phyloP scores from a whole-genome alignment of 108 stramenopile genomes.

The Cyclotella atomus region DNA sequence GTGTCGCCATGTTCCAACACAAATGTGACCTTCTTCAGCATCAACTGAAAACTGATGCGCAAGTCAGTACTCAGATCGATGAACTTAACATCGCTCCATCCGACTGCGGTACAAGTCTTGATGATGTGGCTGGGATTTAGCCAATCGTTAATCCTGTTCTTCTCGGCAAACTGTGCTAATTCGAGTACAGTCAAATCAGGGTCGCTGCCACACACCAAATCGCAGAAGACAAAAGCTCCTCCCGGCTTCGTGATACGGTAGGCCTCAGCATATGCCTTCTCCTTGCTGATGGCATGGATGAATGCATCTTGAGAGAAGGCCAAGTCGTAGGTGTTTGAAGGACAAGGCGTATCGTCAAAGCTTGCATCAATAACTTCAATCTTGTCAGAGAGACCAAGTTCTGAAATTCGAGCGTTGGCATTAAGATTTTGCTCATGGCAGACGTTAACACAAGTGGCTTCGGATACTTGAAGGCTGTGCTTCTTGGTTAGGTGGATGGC shows the following conservation, averaged over 20 bases:
- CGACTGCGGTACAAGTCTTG: slow-evolving; percentile 34
- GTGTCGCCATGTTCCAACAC: slow-evolving; percentile 42
- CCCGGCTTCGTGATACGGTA: slow-evolving; percentile 61
- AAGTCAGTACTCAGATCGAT: slow-evolving; percentile 60
- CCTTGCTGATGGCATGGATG: slow-evolving; percentile 58
- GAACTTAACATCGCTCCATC: slow-evolving; percentile 59
- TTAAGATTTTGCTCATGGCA: slow-evolving; percentile 60
- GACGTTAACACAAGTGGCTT: slow-evolving; percentile 57
- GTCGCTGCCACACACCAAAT: slow-evolving; percentile 60
- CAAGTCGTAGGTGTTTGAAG: slow-evolving; percentile 51
- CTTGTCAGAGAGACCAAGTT: slow-evolving; percentile 35
- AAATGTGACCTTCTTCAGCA: slow-evolving; percentile 58
- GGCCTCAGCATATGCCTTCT: slow-evolving; percentile 52
- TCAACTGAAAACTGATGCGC: slow-evolving; percentile 52
- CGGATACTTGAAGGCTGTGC: slow-evolving; percentile 6
- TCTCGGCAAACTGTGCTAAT: slow-evolving; percentile 44
- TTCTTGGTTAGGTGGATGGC: slow-evolving; percentile 27
- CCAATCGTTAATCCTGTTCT: slow-evolving; percentile 63
- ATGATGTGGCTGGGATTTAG: slow-evolving; percentile 53
- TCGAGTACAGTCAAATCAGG: slow-evolving; percentile 51
- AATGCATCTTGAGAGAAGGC: slow-evolving; percentile 68
- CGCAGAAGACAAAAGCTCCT: slow-evolving; percentile 63
- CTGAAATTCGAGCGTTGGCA: slow-evolving; percentile 40
- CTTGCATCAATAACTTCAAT: slow-evolving; percentile 42
- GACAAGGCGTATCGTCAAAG: slow-evolving; percentile 45